Percentiles rank a stretch among this genome's conserved stretches.
phyloP scores from a whole-genome alignment of 2,329 filamentous ascomycete genomes.

The Aspergillus piperis region DNA sequence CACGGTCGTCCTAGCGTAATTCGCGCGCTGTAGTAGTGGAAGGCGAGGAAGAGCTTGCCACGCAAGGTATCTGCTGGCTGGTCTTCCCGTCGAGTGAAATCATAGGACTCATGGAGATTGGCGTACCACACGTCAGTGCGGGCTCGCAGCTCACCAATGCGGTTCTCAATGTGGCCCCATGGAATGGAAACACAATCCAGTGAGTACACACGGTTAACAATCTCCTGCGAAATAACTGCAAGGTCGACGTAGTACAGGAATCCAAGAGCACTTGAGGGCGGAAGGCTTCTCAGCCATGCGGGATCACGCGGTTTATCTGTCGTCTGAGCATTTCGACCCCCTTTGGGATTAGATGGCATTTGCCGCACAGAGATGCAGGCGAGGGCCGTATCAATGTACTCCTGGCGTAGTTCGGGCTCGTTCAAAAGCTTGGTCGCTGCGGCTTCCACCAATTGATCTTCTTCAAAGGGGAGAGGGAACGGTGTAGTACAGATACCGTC shows the following conservation, averaged over 20 bases:
- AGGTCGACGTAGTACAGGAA: constrained; percentile 45
- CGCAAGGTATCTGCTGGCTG: constrained; percentile 36
- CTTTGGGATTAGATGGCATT: constrained; percentile 33
- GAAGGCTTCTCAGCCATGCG: constrained; percentile 39
- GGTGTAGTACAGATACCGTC: constrained; percentile 48
- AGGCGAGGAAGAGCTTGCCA: constrained; percentile 43
- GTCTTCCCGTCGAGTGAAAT: constrained; percentile 39
- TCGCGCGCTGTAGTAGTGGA: constrained; percentile 47
- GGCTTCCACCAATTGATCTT: constrained; percentile 40
- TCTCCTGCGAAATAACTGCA: constrained; percentile 42
- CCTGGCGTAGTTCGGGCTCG: constrained; percentile 32
- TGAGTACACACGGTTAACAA: constrained; percentile 46
- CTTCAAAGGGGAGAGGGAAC: constrained; percentile 44
- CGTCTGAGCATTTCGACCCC: constrained; percentile 27
- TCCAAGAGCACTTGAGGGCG: constrained; percentile 38
- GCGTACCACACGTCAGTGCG: constrained; percentile 43
- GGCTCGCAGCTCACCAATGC: constrained; percentile 40
- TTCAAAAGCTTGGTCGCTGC: constrained; percentile 37
- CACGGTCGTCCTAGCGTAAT: constrained; percentile 49
- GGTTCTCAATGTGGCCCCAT: constrained; percentile 44
- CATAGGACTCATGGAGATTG: constrained; percentile 38
- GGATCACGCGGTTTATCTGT: constrained; percentile 29
- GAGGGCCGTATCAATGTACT: constrained; percentile 32
- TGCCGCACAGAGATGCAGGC: constrained; percentile 35
- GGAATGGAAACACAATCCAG: constrained; percentile 41